Conservation (phyloP, 139 green algal species). For the Ostreobium quekettii region DNA sequence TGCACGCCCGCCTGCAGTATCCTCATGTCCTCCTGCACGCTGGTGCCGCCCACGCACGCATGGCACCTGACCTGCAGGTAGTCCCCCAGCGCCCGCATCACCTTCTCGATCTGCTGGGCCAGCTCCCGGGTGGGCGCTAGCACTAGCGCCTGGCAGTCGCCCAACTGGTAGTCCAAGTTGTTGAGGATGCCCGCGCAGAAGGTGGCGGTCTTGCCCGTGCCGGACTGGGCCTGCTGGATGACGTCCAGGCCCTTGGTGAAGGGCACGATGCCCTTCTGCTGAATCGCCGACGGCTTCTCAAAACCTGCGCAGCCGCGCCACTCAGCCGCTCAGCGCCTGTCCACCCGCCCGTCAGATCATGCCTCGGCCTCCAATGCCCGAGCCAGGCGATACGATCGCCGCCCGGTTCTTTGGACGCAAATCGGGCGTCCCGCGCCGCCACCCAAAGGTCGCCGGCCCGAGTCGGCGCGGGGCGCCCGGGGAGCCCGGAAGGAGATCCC, state of each 20-base stretch:
- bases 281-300: constrained; percentile 98
- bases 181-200: constrained; percentile 97
- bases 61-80: constrained; percentile 98
- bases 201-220: constrained; percentile 97
- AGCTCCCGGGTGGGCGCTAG: constrained; percentile 96
- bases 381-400: not conserved
- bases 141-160: constrained; percentile 92
- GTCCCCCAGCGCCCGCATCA: constrained; percentile 95
- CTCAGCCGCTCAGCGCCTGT: not conserved
- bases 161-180: constrained; percentile 88
- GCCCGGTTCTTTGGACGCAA: too few relatives aligned
- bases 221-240: constrained; percentile 99
- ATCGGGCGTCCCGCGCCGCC: too few relatives aligned
- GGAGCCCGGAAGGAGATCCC: too few relatives aligned
- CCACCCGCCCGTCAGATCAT: not conserved
- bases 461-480: too few relatives aligned
- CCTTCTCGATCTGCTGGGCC: constrained; percentile 99
- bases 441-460: too few relatives aligned
- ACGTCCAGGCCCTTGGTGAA: constrained; percentile 96
- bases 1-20: constrained; percentile 78
- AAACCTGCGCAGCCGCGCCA: constrained; percentile 58
- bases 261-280: constrained; percentile 98
- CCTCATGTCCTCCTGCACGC: constrained; percentile 90
- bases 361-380: not conserved
- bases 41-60: constrained; percentile 95